Base-by-base conservation (phyloP, 345 rosid genomes). In the Moricandia arvensis region DNA sequence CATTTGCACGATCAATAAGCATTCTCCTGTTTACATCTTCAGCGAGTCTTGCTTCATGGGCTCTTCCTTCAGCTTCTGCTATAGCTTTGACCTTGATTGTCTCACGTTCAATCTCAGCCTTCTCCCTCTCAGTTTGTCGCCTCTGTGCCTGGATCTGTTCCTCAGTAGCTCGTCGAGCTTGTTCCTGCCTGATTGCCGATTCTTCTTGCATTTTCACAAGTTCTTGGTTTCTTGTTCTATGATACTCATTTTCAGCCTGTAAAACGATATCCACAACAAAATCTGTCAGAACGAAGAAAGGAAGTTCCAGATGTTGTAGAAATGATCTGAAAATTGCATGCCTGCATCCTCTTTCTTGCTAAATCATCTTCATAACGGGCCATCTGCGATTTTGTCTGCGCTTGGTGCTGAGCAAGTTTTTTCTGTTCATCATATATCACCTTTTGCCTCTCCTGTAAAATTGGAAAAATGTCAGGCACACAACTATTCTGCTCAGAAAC, bases 301-400 rank as follows among this genome's bases (percentile, higher is more conserved):
- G 2, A 51, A 75, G 24, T 13, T 62, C 13, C 4, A 16, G 10
- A 4, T 31, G 31, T 26, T 55, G 66, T 41, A 69, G 5, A 9
- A 63, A 34, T 41, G 58, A 15, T 24, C 26, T 21, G 24, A 49
- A 4, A 59, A 13, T 45, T 27, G 51, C 89, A 82, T 89, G 87
- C 99, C 98, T 92, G 98, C 98, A 93, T 85, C 83, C 99, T 89
- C 91, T 93, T 93, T 86, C 98, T 90, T 41, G 96, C 96, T 75
- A 95, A 60, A 37, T 95, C 99, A 27, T 93, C 97, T 81, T 85
- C 97, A 78, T 93, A 95, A 27, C 91, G 94, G n/a, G 96, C 96
- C 96, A 91, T 93, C 83, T 91, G 97, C 16, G 99, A 93, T 85
- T 92, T 95, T n/a, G 90, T 87, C 73, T 95, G 97, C 9, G 99